Percentiles rank a stretch among this genome's conserved stretches.
phyloP scores from a whole-genome alignment of 192 early-diverging fungal species.

The Fimicolochytrium jonesii region DNA sequence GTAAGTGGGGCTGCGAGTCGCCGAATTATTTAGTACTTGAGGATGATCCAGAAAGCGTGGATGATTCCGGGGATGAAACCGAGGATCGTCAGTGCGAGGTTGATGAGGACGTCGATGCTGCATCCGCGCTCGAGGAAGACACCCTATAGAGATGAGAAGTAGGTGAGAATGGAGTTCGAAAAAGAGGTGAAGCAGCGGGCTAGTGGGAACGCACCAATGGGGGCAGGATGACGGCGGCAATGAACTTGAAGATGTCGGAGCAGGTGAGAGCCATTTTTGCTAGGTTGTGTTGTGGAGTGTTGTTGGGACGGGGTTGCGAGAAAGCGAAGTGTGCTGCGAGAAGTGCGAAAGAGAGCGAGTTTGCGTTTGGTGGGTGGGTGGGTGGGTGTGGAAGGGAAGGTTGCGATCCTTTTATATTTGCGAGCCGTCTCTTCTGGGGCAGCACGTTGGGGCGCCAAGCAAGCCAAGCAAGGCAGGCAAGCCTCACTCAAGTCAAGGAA shows the following conservation, averaged over 20 bases:
- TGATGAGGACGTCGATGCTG: slow-evolving; percentile 55
- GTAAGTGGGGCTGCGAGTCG: too few relatives aligned
- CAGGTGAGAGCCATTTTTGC: slow-evolving; percentile 29
- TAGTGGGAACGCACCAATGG: neutral
- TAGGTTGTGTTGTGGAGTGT: neutral
- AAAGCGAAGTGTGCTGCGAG: too few relatives aligned
- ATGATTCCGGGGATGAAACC: slow-evolving; percentile 69
- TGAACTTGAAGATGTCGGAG: slow-evolving; percentile 22
- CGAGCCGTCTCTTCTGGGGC: too few relatives aligned
- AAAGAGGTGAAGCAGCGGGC: neutral
- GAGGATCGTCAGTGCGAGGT: slow-evolving; percentile 64
- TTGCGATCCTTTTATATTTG: too few relatives aligned
- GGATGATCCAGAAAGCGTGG: slow-evolving; percentile 48
- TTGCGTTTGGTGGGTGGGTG: too few relatives aligned
- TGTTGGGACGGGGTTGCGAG: neutral
- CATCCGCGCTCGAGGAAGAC: slow-evolving; percentile 40
- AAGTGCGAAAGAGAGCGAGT: too few relatives aligned
- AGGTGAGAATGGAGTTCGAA: neutral
- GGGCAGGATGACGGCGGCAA: slow-evolving; percentile 20
- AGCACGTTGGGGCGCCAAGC: too few relatives aligned
- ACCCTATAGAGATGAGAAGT: neutral
- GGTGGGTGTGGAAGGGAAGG: too few relatives aligned
- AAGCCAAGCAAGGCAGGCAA: too few relatives aligned
- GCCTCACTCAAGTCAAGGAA: too few relatives aligned
- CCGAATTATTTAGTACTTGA: slow-evolving; percentile 20